phyloP scores from a whole-genome alignment of 176 grass and related monocot genomes.

The Eragrostis nindensis region DNA sequence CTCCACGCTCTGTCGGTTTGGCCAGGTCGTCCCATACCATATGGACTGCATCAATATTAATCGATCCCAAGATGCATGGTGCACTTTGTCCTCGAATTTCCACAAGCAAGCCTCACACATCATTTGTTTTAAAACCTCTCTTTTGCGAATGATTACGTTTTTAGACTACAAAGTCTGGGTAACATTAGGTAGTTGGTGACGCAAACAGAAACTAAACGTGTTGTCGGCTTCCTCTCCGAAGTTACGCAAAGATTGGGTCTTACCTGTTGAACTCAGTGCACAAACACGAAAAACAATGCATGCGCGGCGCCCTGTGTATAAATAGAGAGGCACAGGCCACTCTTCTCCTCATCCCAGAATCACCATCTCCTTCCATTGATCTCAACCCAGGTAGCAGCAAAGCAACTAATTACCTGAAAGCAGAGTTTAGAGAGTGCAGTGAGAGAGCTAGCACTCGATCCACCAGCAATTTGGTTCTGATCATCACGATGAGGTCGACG shows the following conservation, averaged over 20 bases:
- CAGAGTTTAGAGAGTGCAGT: neutral
- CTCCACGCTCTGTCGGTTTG: neutral
- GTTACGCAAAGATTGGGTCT: neutral
- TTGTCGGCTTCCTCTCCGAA: neutral
- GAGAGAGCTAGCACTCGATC: neutral
- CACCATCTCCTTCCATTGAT: neutral
- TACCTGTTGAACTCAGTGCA: constrained; percentile 32
- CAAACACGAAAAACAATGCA: neutral
- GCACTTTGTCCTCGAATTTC: neutral
- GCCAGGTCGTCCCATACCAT: neutral
- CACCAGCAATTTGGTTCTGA: neutral
- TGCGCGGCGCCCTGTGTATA: neutral
- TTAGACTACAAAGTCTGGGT: neutral
- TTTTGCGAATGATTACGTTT: constrained; percentile 20
- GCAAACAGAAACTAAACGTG: neutral
- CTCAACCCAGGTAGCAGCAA: neutral
- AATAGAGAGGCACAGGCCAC: neutral
- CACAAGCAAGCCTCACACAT: constrained; percentile 4
- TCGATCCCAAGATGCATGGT: neutral
- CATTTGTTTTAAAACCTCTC: neutral
- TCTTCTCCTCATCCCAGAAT: neutral
- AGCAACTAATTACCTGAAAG: no score
- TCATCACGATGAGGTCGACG: neutral
- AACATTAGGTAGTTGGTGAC: constrained; percentile 7
- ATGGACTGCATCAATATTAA: constrained; percentile 4